A percentile compares a stretch with the other conserved stretches of the same genome.
Conservation (phyloP, 331 rosid genomes). For the Arachis monticola region DNA sequence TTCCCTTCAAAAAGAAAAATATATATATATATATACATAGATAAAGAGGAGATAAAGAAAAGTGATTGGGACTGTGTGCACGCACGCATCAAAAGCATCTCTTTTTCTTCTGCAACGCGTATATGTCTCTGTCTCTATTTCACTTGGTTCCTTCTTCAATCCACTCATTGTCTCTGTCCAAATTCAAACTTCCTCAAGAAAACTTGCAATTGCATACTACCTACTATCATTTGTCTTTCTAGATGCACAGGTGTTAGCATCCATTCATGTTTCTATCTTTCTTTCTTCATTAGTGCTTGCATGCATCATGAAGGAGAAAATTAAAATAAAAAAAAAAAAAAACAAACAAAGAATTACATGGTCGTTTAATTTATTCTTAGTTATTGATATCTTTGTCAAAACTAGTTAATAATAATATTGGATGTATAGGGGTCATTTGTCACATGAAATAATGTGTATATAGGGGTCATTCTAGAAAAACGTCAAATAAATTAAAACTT, state of each 20-base stretch:
- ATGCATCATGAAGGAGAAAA: slow-evolving; percentile 18
- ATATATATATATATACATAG: no score
- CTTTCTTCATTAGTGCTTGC: slow-evolving; percentile 39
- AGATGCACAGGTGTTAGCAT: slow-evolving; percentile 67
- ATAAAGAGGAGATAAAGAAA: slow-evolving; percentile 29
- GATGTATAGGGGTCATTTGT: slow-evolving; percentile 1
- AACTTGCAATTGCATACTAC: slow-evolving; percentile 35
- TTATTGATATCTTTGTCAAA: no score
- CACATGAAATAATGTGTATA: neutral
- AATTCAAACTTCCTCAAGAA: slow-evolving; percentile 28
- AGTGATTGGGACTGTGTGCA: slow-evolving; percentile 68
- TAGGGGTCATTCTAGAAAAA: slow-evolving; percentile 35
- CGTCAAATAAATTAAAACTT: neutral
- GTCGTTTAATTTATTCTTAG: no score
- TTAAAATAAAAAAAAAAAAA: neutral
- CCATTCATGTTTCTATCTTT: slow-evolving; percentile 15
- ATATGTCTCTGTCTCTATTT: neutral
- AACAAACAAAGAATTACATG: neutral
- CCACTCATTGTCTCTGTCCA: no score
- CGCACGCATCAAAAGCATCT: slow-evolving; percentile 79
- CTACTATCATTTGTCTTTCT: slow-evolving; percentile 48
- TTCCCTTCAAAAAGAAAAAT: no score
- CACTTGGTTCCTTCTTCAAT: no score
- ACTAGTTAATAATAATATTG: neutral
- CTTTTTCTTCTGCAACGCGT: slow-evolving; percentile 56